Evolutionary conservation across 805 yeast genomes (phyloP).

Genomic region (Barnettozyma wickerhamii): DNA sequence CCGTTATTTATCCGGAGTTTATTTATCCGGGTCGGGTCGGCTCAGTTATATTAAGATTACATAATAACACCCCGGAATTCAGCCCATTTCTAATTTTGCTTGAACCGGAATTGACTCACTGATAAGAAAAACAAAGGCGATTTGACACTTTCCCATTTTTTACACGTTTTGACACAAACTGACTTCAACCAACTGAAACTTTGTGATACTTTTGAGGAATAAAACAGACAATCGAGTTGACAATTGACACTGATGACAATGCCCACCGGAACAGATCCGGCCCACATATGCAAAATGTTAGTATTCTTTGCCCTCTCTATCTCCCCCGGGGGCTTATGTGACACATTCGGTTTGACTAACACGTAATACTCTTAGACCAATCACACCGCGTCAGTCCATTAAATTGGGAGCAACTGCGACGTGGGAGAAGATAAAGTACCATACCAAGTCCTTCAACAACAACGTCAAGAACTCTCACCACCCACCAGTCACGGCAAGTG

Average conservation of each 20-base stretch:
- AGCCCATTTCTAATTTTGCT: too few relatives aligned
- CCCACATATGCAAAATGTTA: constrained; percentile 24
- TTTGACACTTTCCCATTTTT: not conserved
- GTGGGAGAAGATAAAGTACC: constrained; percentile 26
- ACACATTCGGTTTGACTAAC: too few relatives aligned
- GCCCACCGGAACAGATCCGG: constrained; percentile 29
- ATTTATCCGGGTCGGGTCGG: too few relatives aligned
- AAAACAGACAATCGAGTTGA: too few relatives aligned
- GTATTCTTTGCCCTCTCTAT: too few relatives aligned
- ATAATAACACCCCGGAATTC: not conserved
- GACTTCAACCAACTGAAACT: not conserved
- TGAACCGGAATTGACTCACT: too few relatives aligned
- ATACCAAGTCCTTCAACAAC: constrained; percentile 1
- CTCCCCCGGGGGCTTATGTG: too few relatives aligned
- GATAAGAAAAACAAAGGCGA: not conserved
- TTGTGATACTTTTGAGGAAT: too few relatives aligned
- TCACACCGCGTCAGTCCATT: constrained; percentile 19
- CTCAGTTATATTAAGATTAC: too few relatives aligned
- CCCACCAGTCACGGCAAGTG: not conserved
- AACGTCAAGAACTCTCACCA: not conserved
- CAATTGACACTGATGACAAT: constrained; percentile 9
- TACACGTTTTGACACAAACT: not conserved
- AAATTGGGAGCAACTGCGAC: constrained; percentile 24
- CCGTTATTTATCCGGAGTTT: too few relatives aligned
- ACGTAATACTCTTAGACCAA: constrained; percentile 13